Conservation (phyloP, 352 stramenopile species). For the Globisporangium polare region DNA sequence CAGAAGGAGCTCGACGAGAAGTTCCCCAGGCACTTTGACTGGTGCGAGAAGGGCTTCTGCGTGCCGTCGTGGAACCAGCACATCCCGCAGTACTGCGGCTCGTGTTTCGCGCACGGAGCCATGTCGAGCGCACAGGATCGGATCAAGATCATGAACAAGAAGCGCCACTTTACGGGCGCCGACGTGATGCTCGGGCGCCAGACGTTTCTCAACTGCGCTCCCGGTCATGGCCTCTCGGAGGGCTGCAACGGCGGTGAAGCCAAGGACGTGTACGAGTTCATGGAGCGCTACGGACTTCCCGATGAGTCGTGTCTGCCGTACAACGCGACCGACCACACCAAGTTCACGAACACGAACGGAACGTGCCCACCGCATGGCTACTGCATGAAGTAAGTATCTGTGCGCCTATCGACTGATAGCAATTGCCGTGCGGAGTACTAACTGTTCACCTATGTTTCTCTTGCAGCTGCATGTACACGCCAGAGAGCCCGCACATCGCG, state of each 20-base stretch:
- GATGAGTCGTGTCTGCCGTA: conserved; percentile 81
- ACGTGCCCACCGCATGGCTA: conserved; percentile 73
- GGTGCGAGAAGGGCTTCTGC: conserved; percentile 80
- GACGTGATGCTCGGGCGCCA: conserved; percentile 80
- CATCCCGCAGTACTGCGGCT: conserved; percentile 85
- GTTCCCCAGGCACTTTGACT: conserved; percentile 84
- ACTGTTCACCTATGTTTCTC: not conserved
- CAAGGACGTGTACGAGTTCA: conserved; percentile 78
- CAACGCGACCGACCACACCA: conserved; percentile 80
- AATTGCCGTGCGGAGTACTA: not conserved
- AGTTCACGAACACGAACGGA: conserved; percentile 58
- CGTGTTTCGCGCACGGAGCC: conserved; percentile 74
- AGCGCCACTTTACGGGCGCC: conserved; percentile 45
- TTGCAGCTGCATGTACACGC: conserved; percentile 76
- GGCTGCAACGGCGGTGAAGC: conserved; percentile 74
- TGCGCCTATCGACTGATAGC: not conserved
- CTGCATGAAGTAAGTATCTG: conserved; percentile 74
- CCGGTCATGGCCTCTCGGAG: conserved; percentile 56
- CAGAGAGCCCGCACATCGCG: conserved; percentile 32
- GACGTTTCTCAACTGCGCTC: conserved; percentile 80
- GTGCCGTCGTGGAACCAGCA: conserved; percentile 85
- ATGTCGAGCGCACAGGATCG: conserved; percentile 75
- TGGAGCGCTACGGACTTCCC: conserved; percentile 62
- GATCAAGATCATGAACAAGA: conserved; percentile 81
- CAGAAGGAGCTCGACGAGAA: conserved; percentile 26